Conservation (phyloP, 352 stramenopile genomes). For the Phytopythium kandeliae region DNA sequence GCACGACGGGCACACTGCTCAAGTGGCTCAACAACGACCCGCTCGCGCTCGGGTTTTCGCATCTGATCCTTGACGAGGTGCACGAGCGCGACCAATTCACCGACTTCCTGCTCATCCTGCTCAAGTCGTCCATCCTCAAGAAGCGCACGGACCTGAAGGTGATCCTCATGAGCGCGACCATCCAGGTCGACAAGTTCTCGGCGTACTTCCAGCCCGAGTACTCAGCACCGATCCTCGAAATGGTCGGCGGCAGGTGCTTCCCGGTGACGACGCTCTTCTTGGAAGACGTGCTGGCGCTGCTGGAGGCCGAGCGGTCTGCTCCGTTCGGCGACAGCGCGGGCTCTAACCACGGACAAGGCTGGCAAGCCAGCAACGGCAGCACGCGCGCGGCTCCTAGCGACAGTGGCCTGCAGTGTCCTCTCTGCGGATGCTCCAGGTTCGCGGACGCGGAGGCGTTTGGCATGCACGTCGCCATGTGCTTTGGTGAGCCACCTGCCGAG, state of each 20-base stretch:
- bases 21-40: constrained; percentile 81
- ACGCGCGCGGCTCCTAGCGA: constrained; percentile 1
- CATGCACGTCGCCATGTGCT: constrained; percentile 81
- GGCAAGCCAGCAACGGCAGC: constrained; percentile 8
- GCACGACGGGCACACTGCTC: constrained; percentile 93
- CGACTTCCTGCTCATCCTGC: constrained; percentile 94
- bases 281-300: constrained; percentile 72
- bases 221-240: constrained; percentile 63
- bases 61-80: constrained; percentile 96
- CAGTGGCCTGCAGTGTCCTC: constrained; percentile 59
- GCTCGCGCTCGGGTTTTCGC: constrained; percentile 76
- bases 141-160: constrained; percentile 84
- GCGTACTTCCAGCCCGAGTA: constrained; percentile 87
- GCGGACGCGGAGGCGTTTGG: constrained; percentile 81
- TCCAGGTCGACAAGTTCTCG: constrained; percentile 92
- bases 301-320: constrained; percentile 25
- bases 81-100: constrained; percentile 95
- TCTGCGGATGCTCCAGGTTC: constrained; percentile 76
- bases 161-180: constrained; percentile 95
- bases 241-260: constrained; percentile 80
- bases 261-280: constrained; percentile 93
- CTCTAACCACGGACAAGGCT: not conserved
- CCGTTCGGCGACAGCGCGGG: constrained; percentile 7
- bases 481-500: constrained; percentile 33
- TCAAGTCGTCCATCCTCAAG: constrained; percentile 85